These are phyloP conservation scores for Lichtheimia hyalospora DNA, from an alignment of 371 early-diverging fungal species.

Conservation along the genomic window DNA sequence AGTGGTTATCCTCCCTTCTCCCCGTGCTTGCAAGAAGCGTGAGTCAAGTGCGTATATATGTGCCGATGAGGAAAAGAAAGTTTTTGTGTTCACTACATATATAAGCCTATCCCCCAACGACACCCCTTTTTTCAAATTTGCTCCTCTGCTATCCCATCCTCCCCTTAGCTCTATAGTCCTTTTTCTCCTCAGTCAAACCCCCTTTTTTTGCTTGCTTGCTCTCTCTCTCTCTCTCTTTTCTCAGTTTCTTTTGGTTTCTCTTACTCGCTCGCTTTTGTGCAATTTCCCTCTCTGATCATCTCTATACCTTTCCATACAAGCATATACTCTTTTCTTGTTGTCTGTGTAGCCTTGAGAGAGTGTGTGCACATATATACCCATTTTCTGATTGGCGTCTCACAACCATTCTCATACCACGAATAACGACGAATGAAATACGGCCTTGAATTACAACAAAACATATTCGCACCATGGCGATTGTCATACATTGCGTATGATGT, in stretches of 20 bases:
- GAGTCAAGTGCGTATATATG: neutral
- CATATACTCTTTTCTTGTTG: neutral
- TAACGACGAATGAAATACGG: constrained; percentile 78
- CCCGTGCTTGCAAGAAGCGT: neutral
- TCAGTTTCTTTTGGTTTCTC: neutral
- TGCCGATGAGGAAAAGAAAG: neutral
- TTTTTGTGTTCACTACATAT: too few species aligned
- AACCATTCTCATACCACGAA: neutral
- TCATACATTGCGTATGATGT: constrained; percentile 81
- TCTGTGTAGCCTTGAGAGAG: neutral
- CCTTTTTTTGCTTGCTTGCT: neutral
- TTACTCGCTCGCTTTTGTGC: neutral
- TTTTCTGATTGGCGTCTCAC: neutral
- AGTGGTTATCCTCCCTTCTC: too few species aligned
- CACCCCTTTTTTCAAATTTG: too few species aligned
- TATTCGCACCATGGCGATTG: constrained; percentile 76
- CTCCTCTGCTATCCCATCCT: too few species aligned
- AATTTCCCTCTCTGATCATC: neutral
- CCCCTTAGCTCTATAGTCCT: neutral
- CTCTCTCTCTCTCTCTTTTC: neutral
- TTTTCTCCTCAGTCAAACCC: constrained; percentile 1
- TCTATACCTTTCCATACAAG: neutral
- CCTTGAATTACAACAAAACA: constrained; percentile 62
- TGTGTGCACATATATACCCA: neutral
- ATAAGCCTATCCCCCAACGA: too few species aligned